Conservation (phyloP, 163 green algal species). For the Trebouxiophyceae sp. region DNA sequence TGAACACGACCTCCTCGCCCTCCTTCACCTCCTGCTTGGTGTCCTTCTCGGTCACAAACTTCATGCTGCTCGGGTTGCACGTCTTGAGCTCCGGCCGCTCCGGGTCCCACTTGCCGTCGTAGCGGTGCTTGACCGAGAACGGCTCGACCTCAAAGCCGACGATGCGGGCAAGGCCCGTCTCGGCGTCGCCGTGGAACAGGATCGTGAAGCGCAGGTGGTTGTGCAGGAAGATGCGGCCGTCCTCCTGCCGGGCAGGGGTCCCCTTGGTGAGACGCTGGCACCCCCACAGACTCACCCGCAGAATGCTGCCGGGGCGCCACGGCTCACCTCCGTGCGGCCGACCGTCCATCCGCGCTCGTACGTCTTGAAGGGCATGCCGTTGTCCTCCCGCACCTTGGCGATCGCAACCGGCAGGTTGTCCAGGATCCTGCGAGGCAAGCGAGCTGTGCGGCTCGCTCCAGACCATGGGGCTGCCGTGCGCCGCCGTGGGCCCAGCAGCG, state of each 20-base stretch:
- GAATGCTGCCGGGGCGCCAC: neutral
- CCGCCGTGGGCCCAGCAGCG: neutral
- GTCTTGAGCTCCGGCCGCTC: constrained; percentile 56
- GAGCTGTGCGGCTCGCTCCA: neutral
- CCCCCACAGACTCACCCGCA: neutral
- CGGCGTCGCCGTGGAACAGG: constrained; percentile 84
- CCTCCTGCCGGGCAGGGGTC: too few relatives aligned
- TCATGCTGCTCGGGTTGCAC: constrained; percentile 74
- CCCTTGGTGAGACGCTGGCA: too few relatives aligned
- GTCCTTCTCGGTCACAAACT: constrained; percentile 67
- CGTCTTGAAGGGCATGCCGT: constrained; percentile 69
- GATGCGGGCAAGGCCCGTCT: constrained; percentile 75
- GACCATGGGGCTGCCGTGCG: neutral
- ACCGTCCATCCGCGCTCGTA: constrained; percentile 94
- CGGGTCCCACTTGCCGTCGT: constrained; percentile 36
- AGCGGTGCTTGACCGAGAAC: constrained; percentile 86
- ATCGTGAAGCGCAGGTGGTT: constrained; percentile 98
- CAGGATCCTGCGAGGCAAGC: constrained; percentile 74
- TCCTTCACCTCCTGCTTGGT: constrained; percentile 67
- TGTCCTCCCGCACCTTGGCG: constrained; percentile 64
- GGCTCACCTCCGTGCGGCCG: constrained; percentile 62
- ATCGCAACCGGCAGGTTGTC: constrained; percentile 97
- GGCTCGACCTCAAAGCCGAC: constrained; percentile 98
- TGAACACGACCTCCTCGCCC: constrained; percentile 89
- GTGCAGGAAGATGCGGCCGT: constrained; percentile 69